Evolutionary conservation across 2,329 filamentous ascomycete species (phyloP), one percentile per base, ranked within the genome.

Genomic region (Verticillium klebahnii): DNA sequence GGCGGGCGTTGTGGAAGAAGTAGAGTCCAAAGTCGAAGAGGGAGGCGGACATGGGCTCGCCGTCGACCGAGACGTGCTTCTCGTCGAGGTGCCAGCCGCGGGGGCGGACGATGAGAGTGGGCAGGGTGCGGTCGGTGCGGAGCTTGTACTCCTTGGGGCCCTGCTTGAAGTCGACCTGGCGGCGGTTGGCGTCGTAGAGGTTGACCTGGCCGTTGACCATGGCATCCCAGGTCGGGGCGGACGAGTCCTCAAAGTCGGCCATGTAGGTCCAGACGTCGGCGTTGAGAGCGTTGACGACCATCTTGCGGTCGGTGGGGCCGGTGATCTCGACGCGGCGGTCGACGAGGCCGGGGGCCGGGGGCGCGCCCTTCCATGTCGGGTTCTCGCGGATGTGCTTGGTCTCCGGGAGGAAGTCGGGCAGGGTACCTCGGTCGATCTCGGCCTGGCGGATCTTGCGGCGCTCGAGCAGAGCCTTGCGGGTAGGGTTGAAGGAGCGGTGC

Each of bases 121-220:
- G 92, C 8, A 82, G 85, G 54, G 81, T 83, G 67, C 90, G 87
- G 79, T 96, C 92, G 62, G 89, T 94, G 66, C 92, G 89, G 62
- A 96, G 88, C 81, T 95, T 95, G 82, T 96, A 96, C 72, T 94
- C 91, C 80, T 96, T 96, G 69, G 86, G 82, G 63, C 91, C 91
- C 71, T 91, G 88, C 81, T 92, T 93, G 83, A 96, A 96, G 78
- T 96, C 92, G 67, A 96, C 86, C 77, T 96, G 89, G 68, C 84
- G 87, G 70, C 92, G 89, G 70, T 95, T 90, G 64, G 92, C 92
- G 71, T 96, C 92, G 80, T 96, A 92, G 61, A 96, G 83, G 80
- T 96, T 96, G 63, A 94, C 86, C 77, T 96, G 92, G 64, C 92
- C 92, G 69, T 93, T 93, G 79, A 96, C 88, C 91, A 96, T 96